phyloP scores from a whole-genome alignment of 2,329 filamentous ascomycete genomes.

The Diaporthe australafricana region DNA sequence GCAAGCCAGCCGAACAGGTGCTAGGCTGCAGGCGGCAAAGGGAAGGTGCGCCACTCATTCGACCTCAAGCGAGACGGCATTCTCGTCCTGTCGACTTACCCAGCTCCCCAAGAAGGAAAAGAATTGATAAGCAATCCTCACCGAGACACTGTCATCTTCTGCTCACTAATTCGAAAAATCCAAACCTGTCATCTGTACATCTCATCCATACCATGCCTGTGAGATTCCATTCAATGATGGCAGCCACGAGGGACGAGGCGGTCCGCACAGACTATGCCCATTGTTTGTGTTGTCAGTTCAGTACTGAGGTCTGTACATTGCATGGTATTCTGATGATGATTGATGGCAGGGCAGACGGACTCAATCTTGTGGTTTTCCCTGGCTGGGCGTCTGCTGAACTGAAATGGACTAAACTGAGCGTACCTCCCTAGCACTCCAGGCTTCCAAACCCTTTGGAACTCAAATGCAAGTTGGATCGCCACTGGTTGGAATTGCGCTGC shows the following conservation, averaged over 20 bases:
- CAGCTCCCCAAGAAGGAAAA: too few species aligned
- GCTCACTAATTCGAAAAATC: neutral
- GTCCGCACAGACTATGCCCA: too few species aligned
- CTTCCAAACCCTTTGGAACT: conserved; percentile 1
- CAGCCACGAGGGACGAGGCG: too few species aligned
- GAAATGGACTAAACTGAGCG: neutral
- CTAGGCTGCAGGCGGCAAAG: conserved; percentile 22
- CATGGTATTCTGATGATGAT: too few species aligned
- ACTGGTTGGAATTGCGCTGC: conserved; percentile 11
- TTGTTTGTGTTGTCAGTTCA: neutral
- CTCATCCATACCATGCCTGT: too few species aligned
- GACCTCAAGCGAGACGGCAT: neutral
- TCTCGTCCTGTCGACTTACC: neutral
- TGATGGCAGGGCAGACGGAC: neutral
- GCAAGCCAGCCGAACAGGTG: conserved; percentile 9
- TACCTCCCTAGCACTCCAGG: neutral
- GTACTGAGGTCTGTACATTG: neutral
- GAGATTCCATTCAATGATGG: too few species aligned
- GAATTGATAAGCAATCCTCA: too few species aligned
- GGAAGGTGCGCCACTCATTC: neutral
- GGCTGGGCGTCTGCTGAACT: neutral
- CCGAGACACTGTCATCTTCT: neutral
- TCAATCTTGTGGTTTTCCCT: neutral
- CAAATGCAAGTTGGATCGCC: conserved; percentile 19
- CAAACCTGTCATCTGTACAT: too few species aligned